Conservation (phyloP, 148 eudicot genomes). For the Camellia granthamiana region DNA sequence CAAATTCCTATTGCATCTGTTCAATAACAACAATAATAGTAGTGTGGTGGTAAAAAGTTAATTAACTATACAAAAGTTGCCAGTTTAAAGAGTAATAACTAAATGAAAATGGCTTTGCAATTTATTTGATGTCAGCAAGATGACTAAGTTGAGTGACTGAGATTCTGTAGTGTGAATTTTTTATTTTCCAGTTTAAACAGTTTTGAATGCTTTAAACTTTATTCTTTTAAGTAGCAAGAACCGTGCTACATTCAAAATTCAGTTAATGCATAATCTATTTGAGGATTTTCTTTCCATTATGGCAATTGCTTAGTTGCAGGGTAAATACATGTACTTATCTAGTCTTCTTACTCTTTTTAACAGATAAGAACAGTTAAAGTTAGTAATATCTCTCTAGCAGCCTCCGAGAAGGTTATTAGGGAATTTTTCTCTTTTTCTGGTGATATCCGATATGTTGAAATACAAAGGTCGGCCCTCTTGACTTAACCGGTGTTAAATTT, state of each 20-base stretch:
- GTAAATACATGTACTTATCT: neutral
- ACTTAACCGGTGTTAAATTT: neutral
- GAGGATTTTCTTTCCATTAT: neutral
- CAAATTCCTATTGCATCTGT: neutral
- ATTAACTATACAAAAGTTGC: too few relatives aligned
- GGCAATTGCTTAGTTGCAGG: too few relatives aligned
- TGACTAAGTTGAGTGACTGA: neutral
- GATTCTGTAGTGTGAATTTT: neutral
- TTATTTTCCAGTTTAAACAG: neutral
- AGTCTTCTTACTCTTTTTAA: neutral
- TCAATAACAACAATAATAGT: neutral
- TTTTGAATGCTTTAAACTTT: neutral
- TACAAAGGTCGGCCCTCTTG: conserved; percentile 32
- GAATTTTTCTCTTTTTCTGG: conserved; percentile 52
- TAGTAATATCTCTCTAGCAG: conserved; percentile 32
- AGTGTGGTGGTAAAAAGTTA: neutral
- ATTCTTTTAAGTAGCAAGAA: neutral
- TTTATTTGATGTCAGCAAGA: neutral
- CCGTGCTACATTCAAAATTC: neutral
- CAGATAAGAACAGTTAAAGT: conserved; percentile 51
- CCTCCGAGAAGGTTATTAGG: conserved; percentile 30
- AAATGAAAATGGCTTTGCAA: neutral
- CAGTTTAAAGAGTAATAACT: too few relatives aligned
- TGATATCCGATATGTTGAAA: conserved; percentile 44
- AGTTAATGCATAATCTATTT: neutral